Evolutionary conservation across 2,329 filamentous ascomycete genomes (phyloP).

Genomic region (Colletotrichum lini): DNA sequence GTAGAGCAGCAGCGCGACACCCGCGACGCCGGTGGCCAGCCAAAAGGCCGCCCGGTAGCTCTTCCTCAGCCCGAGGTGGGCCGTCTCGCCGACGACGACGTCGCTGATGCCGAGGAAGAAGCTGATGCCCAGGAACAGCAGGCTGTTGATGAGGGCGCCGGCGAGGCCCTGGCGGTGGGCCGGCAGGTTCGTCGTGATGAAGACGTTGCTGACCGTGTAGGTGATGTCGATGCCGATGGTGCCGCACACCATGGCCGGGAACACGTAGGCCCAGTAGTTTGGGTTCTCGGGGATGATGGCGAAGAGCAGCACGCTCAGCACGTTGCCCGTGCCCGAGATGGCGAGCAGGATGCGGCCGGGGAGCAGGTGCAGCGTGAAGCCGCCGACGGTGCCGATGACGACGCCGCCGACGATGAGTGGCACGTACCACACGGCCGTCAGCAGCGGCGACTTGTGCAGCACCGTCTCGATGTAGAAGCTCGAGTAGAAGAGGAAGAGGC

Average conservation of each 20-base stretch:
- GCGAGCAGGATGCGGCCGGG: slow-evolving; percentile 74
- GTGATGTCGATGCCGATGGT: slow-evolving; percentile 83
- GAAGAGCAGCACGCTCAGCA: slow-evolving; percentile 73
- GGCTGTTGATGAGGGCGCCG: slow-evolving; percentile 78
- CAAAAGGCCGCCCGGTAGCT: slow-evolving; percentile 78
- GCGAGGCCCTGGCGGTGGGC: slow-evolving; percentile 78
- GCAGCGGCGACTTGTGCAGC: slow-evolving; percentile 71
- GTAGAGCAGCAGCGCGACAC: slow-evolving; percentile 66
- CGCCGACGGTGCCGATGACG: slow-evolving; percentile 73
- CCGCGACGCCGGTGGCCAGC: slow-evolving; percentile 72
- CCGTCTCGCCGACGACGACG: slow-evolving; percentile 69
- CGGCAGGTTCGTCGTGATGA: slow-evolving; percentile 81
- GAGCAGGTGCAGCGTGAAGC: slow-evolving; percentile 77
- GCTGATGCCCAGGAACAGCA: slow-evolving; percentile 80
- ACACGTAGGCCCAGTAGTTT: slow-evolving; percentile 81
- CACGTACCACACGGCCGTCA: slow-evolving; percentile 77
- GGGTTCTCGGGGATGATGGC: slow-evolving; percentile 72
- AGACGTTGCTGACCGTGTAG: slow-evolving; percentile 83
- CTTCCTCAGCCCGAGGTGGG: slow-evolving; percentile 56
- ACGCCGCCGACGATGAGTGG: slow-evolving; percentile 79
- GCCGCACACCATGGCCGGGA: slow-evolving; percentile 77
- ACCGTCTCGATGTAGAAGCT: slow-evolving; percentile 76
- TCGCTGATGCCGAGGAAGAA: slow-evolving; percentile 81
- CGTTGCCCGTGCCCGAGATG: slow-evolving; percentile 72
- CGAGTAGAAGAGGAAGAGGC: slow-evolving; percentile 75